Evolutionary conservation across 257 asterid genomes (phyloP), one percentile per base, ranked within the genome.

Genomic region (Solanum chilense): DNA sequence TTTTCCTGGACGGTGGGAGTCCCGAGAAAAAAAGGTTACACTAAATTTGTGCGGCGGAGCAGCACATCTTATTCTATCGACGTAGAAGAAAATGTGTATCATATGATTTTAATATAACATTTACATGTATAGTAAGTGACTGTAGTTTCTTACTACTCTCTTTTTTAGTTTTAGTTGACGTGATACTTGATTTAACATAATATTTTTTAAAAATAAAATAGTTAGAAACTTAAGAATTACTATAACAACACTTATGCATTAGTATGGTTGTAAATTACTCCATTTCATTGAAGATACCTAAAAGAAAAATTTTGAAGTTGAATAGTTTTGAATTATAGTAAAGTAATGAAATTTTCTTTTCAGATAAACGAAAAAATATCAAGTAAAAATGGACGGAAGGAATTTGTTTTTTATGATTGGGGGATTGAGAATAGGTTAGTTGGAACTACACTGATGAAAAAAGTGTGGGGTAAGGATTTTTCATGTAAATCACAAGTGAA

Each of bases 181-280:
- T 49, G 3, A 49, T 0, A 49, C 16, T 49, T 52, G 0, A 52
- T 3, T 52, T 16, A 52, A 16, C 9, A 52, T 16, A 6, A 16
- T 52, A 1, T 52, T 52, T 16, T 16, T 2, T 0, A 16, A 52
- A 15, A 52, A 42, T 0, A 15, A 52, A 52, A 49, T 6, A 0
- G 9, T 52, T 52, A 16, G 9, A 52, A 16, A 16, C 23, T 16
- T 16, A 16, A 2, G 10, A 0, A 5, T 5, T 15, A 49, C 21
- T 33, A 33, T 33, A 49, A 49, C 6, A 49, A 15, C 6, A 1
- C 3, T 15, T 49, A 14, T 49, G 16, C 16, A 47, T 47, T 15
- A 15, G 9, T 2, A 1, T 5, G 60, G 6, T 49, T 49, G 0
- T 49, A 49, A 49, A 49, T 49, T 49, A 33, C 35, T 33, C 5